Evolutionary conservation across 768 basidiomycete species (phyloP), one percentile per base, ranked within the genome.

Genomic region (Panaeolus cyanescens): DNA sequence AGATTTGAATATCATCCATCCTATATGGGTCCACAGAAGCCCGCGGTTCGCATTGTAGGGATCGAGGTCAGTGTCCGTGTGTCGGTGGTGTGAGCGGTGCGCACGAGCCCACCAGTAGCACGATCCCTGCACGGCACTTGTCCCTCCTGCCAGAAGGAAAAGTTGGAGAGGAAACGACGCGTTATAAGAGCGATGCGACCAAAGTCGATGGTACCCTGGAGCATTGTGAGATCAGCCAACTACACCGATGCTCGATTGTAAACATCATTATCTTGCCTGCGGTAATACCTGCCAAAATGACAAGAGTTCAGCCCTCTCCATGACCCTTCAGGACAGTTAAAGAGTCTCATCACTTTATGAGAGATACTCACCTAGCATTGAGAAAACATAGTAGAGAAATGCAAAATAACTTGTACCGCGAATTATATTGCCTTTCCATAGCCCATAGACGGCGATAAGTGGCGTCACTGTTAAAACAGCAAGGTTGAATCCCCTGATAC

Each of bases 61-160:
- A 73, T 95, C 92, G 54, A 90, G 83, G 65, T 92, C 89, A 33
- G 91, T 93, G 75, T 95, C 92, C 64, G 92, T 93, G 68, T 93
- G 82, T 64, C 90, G 86, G 71, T 92, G 91, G 70, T 92, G 91
- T 32, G 91, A 90, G 59, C 92, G 87, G 74, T 95, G 92, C 7
- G 89, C 85, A 54, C 89, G 83, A 15, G 89, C 85, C 92, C 92
- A 95, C 91, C 92, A 95, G 70, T 84, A 87, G 74, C 91, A 91
- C 13, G 92, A 93, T 0, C 92, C 92, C 75, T 95, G 88, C 3
- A 93, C 91, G 3, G 92, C 91, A 69, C 92, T 93, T 32, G 89
- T 85, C 7, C 92, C 92, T 2, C 88, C 91, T 50, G 85, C 77
- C 8, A 92, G 80, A 32, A 94, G 81, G 69, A 88, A 84, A 54